phyloP scores from a whole-genome alignment of 23 red algal genomes.

The Gracilaria domingensis region DNA sequence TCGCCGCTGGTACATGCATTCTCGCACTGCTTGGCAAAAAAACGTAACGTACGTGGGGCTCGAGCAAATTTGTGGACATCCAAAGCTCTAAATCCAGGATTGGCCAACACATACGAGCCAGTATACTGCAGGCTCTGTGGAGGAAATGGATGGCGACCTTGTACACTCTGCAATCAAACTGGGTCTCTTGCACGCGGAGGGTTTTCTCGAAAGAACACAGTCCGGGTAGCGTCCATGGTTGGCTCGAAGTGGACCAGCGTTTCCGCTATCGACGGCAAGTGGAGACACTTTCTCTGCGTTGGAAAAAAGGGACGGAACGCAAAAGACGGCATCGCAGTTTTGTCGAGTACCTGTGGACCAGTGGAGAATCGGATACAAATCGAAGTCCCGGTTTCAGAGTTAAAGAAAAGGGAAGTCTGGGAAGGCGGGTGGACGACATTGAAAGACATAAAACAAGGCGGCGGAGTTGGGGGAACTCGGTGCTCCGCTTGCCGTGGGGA shows the following conservation, averaged over 20 bases:
- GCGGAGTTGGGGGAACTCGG: conserved; percentile 6
- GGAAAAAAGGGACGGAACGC: conserved; percentile 66
- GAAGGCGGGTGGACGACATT: conserved; percentile 81
- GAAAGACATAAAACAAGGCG: conserved; percentile 61
- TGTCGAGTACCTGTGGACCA: conserved; percentile 67
- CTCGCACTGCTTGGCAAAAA: conserved; percentile 52
- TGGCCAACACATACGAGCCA: not conserved
- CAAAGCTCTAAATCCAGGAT: not conserved
- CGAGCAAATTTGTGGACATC: conserved; percentile 60
- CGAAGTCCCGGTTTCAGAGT: conserved; percentile 74
- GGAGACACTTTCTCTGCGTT: conserved; percentile 84
- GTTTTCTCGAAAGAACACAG: conserved; percentile 66
- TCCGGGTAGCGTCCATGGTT: conserved; percentile 69
- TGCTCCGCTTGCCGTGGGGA: conserved; percentile 73
- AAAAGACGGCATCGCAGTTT: conserved; percentile 59
- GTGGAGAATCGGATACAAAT: conserved; percentile 56
- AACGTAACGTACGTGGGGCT: conserved; percentile 30
- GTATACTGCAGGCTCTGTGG: conserved; percentile 76
- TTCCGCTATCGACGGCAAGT: conserved; percentile 69
- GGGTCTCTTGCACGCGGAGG: conserved; percentile 71
- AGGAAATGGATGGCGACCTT: conserved; percentile 57
- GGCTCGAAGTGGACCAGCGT: conserved; percentile 86
- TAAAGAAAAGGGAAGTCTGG: conserved; percentile 74
- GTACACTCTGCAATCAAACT: conserved; percentile 50
- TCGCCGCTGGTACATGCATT: conserved; percentile 15